Base-by-base conservation (phyloP, 225 moss, liverwort and hornwort genomes). In the Takakia lepidozioides region DNA sequence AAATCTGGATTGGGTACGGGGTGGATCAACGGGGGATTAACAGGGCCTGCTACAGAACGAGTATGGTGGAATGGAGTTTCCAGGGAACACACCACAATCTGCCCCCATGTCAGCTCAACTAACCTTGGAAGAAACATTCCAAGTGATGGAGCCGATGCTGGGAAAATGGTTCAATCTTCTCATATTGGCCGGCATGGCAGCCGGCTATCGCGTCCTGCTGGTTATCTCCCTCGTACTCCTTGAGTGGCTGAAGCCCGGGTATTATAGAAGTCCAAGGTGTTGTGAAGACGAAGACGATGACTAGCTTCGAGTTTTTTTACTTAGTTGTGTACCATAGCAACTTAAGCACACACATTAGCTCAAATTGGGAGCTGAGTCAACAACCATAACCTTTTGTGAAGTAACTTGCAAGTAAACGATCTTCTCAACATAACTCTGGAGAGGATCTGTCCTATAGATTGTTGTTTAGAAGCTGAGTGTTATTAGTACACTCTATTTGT, bases 131-230 rank as follows among this genome's bases (percentile, higher is more conserved):
- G 52, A 19, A 20, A 26, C 55, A 17, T 72, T 71, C 44, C 72
- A 58, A 1, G 57, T 63, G 42, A 54, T 55, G 5, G 47, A 66
- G 6, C 27, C 52, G 18, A 43, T 43, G 8, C 38, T 71, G 42
- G 76, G 76, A n/a, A 77, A 77, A 40, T 77, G 76, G 76, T 48
- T 67, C 26, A 77, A 58, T 25, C 49, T 77, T 46, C 45, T 72
- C 22, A 51, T 77, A 4, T 59, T 77, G 16, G 76, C 67, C 22
- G 67, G 71, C 41, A 77, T 77, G 66, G 67, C 76, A 16, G 21
- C 48, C 38, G 57, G 40, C 1, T 77, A 77, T 37, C 55, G 76
- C 22, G 52, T 67, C 48, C 55, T 77, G 17, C 60, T 72, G 13
- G 71, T 61, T 42, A 22, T 67, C 25, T 43, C 49, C 26, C 51